Conservation (phyloP, 2,329 filamentous ascomycete genomes). For the Tolypocladium tropicale region DNA sequence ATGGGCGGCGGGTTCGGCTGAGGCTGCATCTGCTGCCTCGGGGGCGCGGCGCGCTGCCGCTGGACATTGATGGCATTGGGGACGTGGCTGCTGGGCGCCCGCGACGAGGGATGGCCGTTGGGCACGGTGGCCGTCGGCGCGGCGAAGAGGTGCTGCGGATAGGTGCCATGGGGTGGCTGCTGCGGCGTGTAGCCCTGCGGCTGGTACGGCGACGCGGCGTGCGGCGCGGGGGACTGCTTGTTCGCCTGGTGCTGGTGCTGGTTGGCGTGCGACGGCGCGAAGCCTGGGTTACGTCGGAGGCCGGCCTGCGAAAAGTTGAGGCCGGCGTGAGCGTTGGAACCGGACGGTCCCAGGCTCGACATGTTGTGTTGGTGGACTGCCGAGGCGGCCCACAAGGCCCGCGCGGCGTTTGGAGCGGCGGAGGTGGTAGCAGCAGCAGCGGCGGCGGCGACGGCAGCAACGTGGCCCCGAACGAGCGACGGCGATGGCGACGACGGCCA, state of each 20-base stretch:
- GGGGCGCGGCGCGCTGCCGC: slow-evolving; percentile 32
- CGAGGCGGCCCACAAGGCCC: background rate
- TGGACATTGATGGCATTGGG: slow-evolving; percentile 36
- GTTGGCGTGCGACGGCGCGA: slow-evolving; percentile 36
- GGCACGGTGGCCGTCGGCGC: slow-evolving; percentile 34
- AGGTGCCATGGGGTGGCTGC: slow-evolving; percentile 35
- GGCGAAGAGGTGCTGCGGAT: slow-evolving; percentile 43
- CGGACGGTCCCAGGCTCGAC: slow-evolving; percentile 38
- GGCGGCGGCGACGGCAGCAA: background rate
- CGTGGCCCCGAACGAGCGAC: background rate
- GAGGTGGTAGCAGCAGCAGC: background rate
- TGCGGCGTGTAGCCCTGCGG: slow-evolving; percentile 42
- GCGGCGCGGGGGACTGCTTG: slow-evolving; percentile 45
- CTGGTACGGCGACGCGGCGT: slow-evolving; percentile 46
- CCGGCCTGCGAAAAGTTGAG: slow-evolving; percentile 41
- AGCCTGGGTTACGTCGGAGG: slow-evolving; percentile 34
- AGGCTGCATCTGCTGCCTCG: slow-evolving; percentile 35
- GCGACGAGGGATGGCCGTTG: slow-evolving; percentile 31
- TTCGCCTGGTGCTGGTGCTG: slow-evolving; percentile 41
- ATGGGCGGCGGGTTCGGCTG: slow-evolving; percentile 25
- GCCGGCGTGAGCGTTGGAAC: slow-evolving; percentile 41
- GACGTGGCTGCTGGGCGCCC: slow-evolving; percentile 32
- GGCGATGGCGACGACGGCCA: background rate
- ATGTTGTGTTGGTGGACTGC: slow-evolving; percentile 17
- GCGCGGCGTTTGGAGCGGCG: background rate